phyloP scores from a whole-genome alignment of 1,284 basidiomycete genomes.

The Ganoderma lingzhi region DNA sequence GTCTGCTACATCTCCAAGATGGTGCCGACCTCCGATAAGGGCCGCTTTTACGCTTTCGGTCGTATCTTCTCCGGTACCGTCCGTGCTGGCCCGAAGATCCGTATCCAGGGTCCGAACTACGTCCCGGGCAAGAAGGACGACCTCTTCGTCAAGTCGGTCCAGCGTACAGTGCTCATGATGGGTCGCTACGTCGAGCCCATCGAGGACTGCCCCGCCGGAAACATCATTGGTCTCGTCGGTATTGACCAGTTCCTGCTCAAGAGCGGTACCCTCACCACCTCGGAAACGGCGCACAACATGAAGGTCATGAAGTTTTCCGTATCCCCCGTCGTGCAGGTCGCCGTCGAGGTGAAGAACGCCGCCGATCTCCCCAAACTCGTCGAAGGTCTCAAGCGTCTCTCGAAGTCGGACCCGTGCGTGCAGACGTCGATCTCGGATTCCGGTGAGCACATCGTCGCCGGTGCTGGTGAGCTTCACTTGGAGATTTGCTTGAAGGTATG shows the following conservation, averaged over 20 bases:
- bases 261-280: slow-evolving; percentile 97
- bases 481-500: slow-evolving; percentile 98
- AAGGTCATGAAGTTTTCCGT: slow-evolving; percentile 99
- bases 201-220: slow-evolving; percentile 99
- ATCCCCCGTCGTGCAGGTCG: slow-evolving; percentile 99
- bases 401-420: slow-evolving; percentile 99
- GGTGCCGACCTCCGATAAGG: slow-evolving; percentile 99
- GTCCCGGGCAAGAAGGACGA: slow-evolving; percentile 99
- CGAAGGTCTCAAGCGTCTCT: slow-evolving; percentile 99
- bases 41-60: slow-evolving; percentile 99
- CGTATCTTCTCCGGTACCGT: slow-evolving; percentile 99
- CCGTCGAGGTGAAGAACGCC: slow-evolving; percentile 99
- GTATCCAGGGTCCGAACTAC: slow-evolving; percentile 99
- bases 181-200: slow-evolving; percentile 99
- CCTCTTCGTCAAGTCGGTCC: slow-evolving; percentile 97
- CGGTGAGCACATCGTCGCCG: slow-evolving; percentile 99
- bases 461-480: slow-evolving; percentile 99
- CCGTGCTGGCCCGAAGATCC: slow-evolving; percentile 96
- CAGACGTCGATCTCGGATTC: slow-evolving; percentile 94
- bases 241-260: slow-evolving; percentile 99
- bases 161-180: slow-evolving; percentile 99
- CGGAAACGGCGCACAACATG: slow-evolving; percentile 99
- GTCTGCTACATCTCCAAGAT: slow-evolving; percentile 99
- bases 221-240: slow-evolving; percentile 99
- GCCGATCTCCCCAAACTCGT: slow-evolving; percentile 99